Conservation (phyloP, 805 yeast species). For the Pichia deserticola region DNA sequence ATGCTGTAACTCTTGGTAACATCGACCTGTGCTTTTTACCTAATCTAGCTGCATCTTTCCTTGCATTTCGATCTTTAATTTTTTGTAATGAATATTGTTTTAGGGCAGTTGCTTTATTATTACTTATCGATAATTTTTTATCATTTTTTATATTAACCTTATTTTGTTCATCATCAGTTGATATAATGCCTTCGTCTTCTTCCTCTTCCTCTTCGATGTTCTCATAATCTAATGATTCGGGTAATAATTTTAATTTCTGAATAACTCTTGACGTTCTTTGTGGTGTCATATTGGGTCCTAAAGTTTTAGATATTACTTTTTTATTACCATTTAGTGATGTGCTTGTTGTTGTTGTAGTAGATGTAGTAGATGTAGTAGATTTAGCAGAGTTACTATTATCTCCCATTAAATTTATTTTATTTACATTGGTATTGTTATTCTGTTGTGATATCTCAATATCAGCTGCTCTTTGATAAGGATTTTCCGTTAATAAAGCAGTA, state of each 20-base stretch:
- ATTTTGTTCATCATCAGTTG: no score
- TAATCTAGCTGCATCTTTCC: slow-evolving; percentile 88
- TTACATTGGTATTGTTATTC: not conserved
- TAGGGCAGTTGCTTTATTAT: slow-evolving; percentile 40
- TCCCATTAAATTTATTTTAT: not conserved
- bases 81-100: slow-evolving; percentile 57
- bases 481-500: slow-evolving; percentile 26
- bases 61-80: slow-evolving; percentile 80
- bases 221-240: slow-evolving; percentile 42
- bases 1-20: slow-evolving; percentile 91
- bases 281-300: slow-evolving; percentile 50
- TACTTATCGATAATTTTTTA: not conserved
- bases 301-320: slow-evolving; percentile 25
- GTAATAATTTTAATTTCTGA: slow-evolving; percentile 64
- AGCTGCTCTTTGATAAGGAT: slow-evolving; percentile 21
- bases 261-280: slow-evolving; percentile 71
- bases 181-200: slow-evolving; percentile 3
- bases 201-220: slow-evolving; percentile 15
- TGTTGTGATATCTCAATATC: not conserved
- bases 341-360: not conserved
- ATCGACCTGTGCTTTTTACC: slow-evolving; percentile 81
- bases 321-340: not conserved
- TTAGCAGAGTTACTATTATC: not conserved
- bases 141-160: no score
- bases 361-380: not conserved